These are phyloP conservation scores for Trichopus zeylanicus DNA, from an alignment of 116 monocot species.

Conservation along the genomic window DNA sequence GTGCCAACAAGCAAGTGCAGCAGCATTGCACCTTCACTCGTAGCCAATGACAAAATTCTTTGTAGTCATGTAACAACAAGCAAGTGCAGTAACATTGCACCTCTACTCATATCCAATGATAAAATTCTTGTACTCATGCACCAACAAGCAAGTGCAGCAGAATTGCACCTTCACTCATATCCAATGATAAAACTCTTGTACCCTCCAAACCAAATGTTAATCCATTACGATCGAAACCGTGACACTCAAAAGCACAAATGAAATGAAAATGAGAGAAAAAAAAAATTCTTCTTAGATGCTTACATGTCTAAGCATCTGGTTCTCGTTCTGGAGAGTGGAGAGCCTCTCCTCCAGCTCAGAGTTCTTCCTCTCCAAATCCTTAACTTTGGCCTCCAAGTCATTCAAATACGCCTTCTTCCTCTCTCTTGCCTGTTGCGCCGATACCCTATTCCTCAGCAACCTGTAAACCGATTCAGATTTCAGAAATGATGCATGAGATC, in stretches of 20 bases:
- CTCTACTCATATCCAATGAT: no score
- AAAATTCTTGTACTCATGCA: no score
- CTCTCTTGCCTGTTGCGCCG: constrained; percentile 56
- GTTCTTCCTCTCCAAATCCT: constrained; percentile 34
- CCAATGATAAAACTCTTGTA: neutral
- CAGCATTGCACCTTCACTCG: no score
- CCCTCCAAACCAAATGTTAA: neutral
- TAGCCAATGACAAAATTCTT: no score
- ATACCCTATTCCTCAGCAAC: constrained; percentile 54
- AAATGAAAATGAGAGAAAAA: neutral
- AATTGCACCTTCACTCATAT: no score
- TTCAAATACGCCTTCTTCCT: constrained; percentile 54
- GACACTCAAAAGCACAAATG: neutral
- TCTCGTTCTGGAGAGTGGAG: constrained; percentile 44
- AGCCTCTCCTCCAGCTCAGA: constrained; percentile 38
- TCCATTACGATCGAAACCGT: neutral
- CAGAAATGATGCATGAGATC: neutral
- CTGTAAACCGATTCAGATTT: constrained; percentile 4
- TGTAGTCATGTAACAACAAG: no score
- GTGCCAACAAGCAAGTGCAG: no score
- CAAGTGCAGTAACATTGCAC: no score
- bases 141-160: no score
- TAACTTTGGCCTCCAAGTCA: constrained; percentile 38
- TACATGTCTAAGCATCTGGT: constrained; percentile 43
- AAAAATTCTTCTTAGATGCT: no score